Conservation (phyloP, 345 rosid genomes). For the Euphorbia pulcherrima region DNA sequence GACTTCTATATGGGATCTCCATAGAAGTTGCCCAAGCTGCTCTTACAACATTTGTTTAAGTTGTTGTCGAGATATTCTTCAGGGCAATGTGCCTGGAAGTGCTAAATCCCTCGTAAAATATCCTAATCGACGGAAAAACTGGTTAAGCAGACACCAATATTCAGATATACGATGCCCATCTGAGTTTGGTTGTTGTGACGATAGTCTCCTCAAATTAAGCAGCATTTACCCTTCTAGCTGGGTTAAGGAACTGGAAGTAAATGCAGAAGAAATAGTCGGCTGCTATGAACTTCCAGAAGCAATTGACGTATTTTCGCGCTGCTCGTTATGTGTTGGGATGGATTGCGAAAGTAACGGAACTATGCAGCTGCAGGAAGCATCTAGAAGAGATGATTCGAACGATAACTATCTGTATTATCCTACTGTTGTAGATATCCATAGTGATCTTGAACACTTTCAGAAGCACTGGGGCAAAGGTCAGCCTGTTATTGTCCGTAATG, state of each 20-base stretch:
- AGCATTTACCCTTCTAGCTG: slow-evolving; percentile 47
- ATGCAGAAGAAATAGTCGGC: slow-evolving; percentile 82
- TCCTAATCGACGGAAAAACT: slow-evolving; percentile 31
- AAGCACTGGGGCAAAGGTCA: slow-evolving; percentile 93
- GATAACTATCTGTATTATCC: slow-evolving; percentile 74
- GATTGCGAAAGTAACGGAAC: slow-evolving; percentile 40
- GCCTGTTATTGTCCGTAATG: slow-evolving; percentile 72
- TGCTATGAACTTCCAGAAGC: slow-evolving; percentile 84
- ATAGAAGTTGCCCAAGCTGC: slow-evolving; percentile 65
- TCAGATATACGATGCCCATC: slow-evolving; percentile 36
- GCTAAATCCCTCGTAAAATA: slow-evolving; percentile 32
- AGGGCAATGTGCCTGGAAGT: slow-evolving; percentile 40
- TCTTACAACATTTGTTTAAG: slow-evolving; percentile 58
- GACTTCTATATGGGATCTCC: slow-evolving; percentile 53
- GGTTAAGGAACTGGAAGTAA: slow-evolving; percentile 66
- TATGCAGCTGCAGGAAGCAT: slow-evolving; percentile 62
- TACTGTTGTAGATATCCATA: slow-evolving; percentile 40
- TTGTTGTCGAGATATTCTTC: slow-evolving; percentile 50
- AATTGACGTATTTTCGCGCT: slow-evolving; percentile 48
- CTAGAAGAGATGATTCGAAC: slow-evolving; percentile 51
- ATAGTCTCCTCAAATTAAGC: slow-evolving; percentile 47
- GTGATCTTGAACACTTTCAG: slow-evolving; percentile 83
- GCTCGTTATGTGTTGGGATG: slow-evolving; percentile 56
- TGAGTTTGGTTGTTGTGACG: slow-evolving; percentile 62
- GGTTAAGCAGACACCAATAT: slow-evolving; percentile 24